Evolutionary conservation across 352 stramenopile genomes (phyloP).

Genomic region (Phytophthora litchii): DNA sequence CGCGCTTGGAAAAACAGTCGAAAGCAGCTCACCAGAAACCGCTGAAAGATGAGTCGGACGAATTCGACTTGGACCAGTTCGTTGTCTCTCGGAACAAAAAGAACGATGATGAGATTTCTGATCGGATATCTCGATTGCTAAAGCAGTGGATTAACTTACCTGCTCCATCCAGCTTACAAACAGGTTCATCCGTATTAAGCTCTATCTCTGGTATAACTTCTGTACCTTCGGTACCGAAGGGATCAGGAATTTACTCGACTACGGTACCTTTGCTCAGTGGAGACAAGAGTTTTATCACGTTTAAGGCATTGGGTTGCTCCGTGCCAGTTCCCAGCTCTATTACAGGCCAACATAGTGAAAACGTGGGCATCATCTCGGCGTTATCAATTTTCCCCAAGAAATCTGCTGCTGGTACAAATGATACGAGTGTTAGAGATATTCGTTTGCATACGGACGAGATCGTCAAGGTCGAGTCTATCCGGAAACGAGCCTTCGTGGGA

Average conservation of each 20-base stretch:
- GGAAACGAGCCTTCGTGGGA: constrained; percentile 71
- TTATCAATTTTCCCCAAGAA: constrained; percentile 51
- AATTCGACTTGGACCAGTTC: constrained; percentile 70
- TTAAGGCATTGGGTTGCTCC: constrained; percentile 28
- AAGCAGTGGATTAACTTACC: constrained; percentile 64
- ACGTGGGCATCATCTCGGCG: constrained; percentile 23
- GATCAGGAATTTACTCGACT: neutral
- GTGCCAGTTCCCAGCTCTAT: constrained; percentile 14
- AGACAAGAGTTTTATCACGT: constrained; percentile 32
- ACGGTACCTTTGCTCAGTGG: constrained; percentile 1
- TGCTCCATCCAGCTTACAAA: constrained; percentile 26
- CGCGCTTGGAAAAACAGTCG: constrained; percentile 57
- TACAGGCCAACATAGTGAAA: constrained; percentile 13
- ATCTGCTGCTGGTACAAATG: constrained; percentile 23
- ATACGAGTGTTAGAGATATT: constrained; percentile 25
- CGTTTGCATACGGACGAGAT: constrained; percentile 52
- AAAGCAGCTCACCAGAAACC: constrained; percentile 39
- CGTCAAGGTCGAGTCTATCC: constrained; percentile 61
- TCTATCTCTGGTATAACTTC: constrained; percentile 5
- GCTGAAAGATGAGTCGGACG: constrained; percentile 18
- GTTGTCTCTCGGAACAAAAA: constrained; percentile 52
- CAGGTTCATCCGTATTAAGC: constrained; percentile 17
- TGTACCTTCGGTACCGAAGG: constrained; percentile 3
- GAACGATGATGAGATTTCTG: constrained; percentile 62
- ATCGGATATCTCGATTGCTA: constrained; percentile 55